Base-by-base conservation (phyloP, 495 filamentous ascomycete species). In the Hypoxylon rickii region DNA sequence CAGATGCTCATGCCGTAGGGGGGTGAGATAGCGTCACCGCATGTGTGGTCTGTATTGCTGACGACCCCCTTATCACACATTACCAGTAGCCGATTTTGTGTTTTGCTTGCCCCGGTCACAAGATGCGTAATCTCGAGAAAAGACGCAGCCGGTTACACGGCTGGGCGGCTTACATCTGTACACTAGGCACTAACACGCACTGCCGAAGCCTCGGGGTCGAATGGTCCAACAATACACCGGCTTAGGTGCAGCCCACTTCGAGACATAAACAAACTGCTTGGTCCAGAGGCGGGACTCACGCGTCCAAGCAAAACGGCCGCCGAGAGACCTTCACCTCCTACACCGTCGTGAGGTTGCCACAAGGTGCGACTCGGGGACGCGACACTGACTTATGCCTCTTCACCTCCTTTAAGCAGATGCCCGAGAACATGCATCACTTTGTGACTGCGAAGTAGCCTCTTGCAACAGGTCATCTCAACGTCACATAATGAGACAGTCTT, bases 401-500 rank as follows among this genome's bases (percentile, higher is more conserved):
- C 57, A 39, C 38, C 44, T 39, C 49, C 48, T 33, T 54, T 45
- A 53, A 53, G 53, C 48, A 43, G 48, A 57, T 54, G 48, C 48
- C 59, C 59, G 53, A 50, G 26, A 50, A 54, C 44, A 37, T 63
- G 59, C 53, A 53, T 48, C 43, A 54, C 53, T 58, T 57, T 53
- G 59, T 53, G 39, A 33, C 50, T 53, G 46, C 26, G 12, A 44
- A 29, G 17, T 42, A 20, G 36, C 16, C 33, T 31, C 41, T 24
- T 40, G 38, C 43, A 43, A 52, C 33, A 15, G 40, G 44, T 51
- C 44, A 63, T 38, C 49, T 50, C 59, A 44, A 63, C 44, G 49
- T 63, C 59, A 58, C 53, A 42, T 51, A 48, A 57, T 53, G 49
- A 57, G 59, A 58, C 50, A 52, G 44, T 53, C 53, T 58, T 51